Base-by-base conservation (phyloP, 2,329 filamentous ascomycete genomes). In the Ciborinia camelliae region DNA sequence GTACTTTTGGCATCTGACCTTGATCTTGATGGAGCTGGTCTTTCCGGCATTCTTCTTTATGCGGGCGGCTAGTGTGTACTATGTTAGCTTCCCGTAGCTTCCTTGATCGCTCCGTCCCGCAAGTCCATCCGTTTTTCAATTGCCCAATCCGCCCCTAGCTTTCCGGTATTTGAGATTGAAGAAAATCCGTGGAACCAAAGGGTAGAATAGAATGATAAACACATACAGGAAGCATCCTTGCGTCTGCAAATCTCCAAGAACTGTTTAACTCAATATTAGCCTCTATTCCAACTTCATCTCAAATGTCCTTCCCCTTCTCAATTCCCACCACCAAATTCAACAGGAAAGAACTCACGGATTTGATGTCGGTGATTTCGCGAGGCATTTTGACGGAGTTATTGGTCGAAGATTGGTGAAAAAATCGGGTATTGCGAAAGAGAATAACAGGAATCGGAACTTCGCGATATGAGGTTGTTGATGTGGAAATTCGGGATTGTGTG, bases 191-290 rank as follows among this genome's bases (percentile, higher is more conserved):
- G 28, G 10, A 37, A 59, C 20, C 18, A 28, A 20, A 47, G n/a
- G n/a, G 8, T 26, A 45, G n/a, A 18, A 59, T 12, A 45, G 50
- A 28, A 30, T 39, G 35, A 30, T 57, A 35, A 61, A 68, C 68
- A 93, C 92, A 78, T 91, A 99, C 95, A 97, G 80, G 91, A 96
- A 81, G 95, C 95, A 89, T 99, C 96, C 87, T 97, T 96, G 81
- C 95, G 91, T 83, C 94, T 90, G 89, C 91, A 97, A 88, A 99
- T 97, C 90, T 98, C 95, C 82, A 99, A 96, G 91, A 99, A 99
- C 87, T 97, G 35, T 48, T 32, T 15, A 32, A 61, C 37, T 39
- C 35, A 45, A 37, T 23, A 62, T 69, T 63, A 68, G 64, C 45
- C 30, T 64, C 18, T 53, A 15, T 28, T 28, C 51, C 23, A 15